Evolutionary conservation across 2,329 filamentous ascomycete genomes (phyloP), one percentile per base, ranked within the genome.

Genomic region (Exophiala dermatitidis): DNA sequence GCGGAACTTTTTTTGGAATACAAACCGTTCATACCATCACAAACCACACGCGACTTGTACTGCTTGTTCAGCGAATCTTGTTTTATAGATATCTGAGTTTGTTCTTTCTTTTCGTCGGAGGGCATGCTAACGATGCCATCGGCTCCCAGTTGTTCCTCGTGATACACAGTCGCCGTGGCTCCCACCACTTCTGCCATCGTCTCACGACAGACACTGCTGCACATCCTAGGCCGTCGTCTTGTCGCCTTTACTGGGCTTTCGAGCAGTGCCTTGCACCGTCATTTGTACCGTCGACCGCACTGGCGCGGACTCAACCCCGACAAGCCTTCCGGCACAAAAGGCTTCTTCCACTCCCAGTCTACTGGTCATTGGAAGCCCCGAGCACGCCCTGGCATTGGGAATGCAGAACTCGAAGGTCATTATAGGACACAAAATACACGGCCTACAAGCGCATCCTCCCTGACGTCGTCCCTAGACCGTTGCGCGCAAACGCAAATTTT

Each of bases 81-180:
- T 7, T 28, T 5, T 26, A 41, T 4, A 26, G 5, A 26, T 12
- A 26, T 1, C 9, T 28, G 4, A 26, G 19, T 9, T 28, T 5
- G 19, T 41, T 28, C 19, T 6, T 5, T 41, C 12, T 3, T 26
- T 41, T 12, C 6, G 28, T 6, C 6, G 5, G 38, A 41, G 6
- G 9, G 10, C 37, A 7, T 4, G 9, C 5, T 1, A 26, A 33
- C 46, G 3, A 48, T 41, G 34, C 12, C 7, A 38, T 26, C 29
- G 33, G 5, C 40, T 42, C 26, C 38, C 30, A 47, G 32, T 40
- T 47, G 12, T 33, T 57, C 34, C 26, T 46, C 46, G 36, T 48
- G 32, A 40, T 36, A n/a, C 3, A 29, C 33, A 36, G 30, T 52
- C 55, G 55, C 48, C 51, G 30, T 57, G 55, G 55, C 55, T 57